phyloP scores from a whole-genome alignment of 495 filamentous ascomycete genomes.

The Trypethelium eluteriae region DNA sequence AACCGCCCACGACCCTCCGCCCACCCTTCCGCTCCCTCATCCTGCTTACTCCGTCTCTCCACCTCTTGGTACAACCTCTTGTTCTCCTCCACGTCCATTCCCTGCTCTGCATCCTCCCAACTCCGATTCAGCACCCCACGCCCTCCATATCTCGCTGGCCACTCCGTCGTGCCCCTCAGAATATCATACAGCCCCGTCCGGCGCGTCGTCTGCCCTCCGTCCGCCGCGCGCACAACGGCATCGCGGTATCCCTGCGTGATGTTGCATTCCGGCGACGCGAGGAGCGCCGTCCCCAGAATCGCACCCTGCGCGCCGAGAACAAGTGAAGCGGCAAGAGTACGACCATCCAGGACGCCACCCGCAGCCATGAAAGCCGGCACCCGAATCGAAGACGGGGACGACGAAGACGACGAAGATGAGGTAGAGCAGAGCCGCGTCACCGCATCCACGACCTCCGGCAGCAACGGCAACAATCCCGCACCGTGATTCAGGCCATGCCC shows the following conservation, averaged over 20 bases:
- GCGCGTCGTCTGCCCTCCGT: constrained; percentile 58
- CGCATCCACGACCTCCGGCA: constrained; percentile 54
- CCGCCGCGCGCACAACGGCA: constrained; percentile 50
- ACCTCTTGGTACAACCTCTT: constrained; percentile 53
- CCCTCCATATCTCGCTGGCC: constrained; percentile 58
- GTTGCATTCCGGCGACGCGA: constrained; percentile 57
- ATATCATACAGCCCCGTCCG: constrained; percentile 64
- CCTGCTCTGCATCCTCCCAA: constrained; percentile 50
- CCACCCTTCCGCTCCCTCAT: constrained; percentile 42
- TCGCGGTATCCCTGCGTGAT: constrained; percentile 53
- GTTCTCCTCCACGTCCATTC: constrained; percentile 51
- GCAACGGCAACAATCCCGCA: constrained; percentile 49
- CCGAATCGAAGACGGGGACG: neutral
- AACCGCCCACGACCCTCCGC: constrained; percentile 46
- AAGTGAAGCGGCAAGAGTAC: constrained; percentile 57
- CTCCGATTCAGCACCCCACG: constrained; percentile 57
- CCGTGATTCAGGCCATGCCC: constrained; percentile 61
- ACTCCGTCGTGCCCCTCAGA: constrained; percentile 58
- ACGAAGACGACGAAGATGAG: too few species aligned
- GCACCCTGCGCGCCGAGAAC: constrained; percentile 59
- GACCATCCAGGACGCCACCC: constrained; percentile 63
- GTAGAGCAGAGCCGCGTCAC: constrained; percentile 36
- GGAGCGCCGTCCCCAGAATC: constrained; percentile 65
- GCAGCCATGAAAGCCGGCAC: constrained; percentile 57
- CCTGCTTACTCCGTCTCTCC: constrained; percentile 46